Conservation (phyloP, 78 protist species). For the Dictyostelium capitatum region DNA sequence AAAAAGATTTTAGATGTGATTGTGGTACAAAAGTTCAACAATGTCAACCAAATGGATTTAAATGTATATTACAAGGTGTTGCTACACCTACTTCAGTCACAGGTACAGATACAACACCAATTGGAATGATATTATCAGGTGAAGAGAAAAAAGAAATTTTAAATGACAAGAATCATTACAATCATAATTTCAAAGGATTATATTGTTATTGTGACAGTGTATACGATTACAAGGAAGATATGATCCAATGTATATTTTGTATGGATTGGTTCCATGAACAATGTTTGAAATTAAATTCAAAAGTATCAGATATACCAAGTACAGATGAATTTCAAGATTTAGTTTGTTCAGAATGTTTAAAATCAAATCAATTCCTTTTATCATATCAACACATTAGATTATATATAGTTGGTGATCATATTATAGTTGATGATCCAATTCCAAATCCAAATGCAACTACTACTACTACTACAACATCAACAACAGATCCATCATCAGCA, state of each 20-base stretch:
- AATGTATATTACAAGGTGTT: background rate
- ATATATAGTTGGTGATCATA: background rate
- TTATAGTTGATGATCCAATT: background rate
- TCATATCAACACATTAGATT: slow-evolving; percentile 34
- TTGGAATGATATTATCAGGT: background rate
- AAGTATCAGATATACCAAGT: slow-evolving; percentile 32
- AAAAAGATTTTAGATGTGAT: slow-evolving; percentile 79
- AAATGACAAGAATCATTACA: slow-evolving; percentile 55
- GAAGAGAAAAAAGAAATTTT: slow-evolving; percentile 5
- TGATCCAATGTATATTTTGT: slow-evolving; percentile 80
- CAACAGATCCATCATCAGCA: background rate
- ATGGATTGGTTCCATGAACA: slow-evolving; percentile 78
- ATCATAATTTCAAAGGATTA: slow-evolving; percentile 75
- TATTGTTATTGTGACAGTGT: slow-evolving; percentile 79
- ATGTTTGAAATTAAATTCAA: slow-evolving; percentile 75
- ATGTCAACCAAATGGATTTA: background rate
- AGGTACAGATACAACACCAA: background rate
- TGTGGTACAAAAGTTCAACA: slow-evolving; percentile 66
- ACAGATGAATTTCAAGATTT: slow-evolving; percentile 47
- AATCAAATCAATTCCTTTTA: slow-evolving; percentile 17
- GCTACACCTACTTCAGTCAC: background rate
- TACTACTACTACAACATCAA: background rate
- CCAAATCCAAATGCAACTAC: background rate
- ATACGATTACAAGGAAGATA: slow-evolving; percentile 59
- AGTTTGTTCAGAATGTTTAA: slow-evolving; percentile 42